Evolutionary conservation across 2,329 filamentous ascomycete species (phyloP).

Genomic region (Colletotrichum siamense): DNA sequence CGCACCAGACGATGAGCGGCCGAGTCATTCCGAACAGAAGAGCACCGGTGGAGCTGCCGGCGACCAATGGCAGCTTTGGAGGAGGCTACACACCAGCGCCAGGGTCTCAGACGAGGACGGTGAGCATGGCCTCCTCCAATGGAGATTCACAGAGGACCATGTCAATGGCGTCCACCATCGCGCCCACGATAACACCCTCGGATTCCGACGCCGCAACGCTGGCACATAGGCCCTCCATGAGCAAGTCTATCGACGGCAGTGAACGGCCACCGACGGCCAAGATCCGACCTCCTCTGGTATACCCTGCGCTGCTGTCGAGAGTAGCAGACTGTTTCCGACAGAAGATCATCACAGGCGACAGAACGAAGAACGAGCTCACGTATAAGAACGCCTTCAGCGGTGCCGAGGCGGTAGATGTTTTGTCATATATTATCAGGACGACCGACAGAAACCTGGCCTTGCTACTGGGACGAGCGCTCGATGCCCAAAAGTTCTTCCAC

Average conservation of each 20-base stretch:
- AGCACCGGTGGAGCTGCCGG: conserved; percentile 46
- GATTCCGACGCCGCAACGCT: conserved; percentile 55
- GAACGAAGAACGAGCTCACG: conserved; percentile 94
- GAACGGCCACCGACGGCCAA: conserved; percentile 64
- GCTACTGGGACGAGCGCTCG: conserved; percentile 86
- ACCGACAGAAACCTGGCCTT: conserved; percentile 94
- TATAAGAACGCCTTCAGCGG: conserved; percentile 98
- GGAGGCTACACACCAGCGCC: conserved; percentile 50
- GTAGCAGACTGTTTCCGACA: conserved; percentile 93
- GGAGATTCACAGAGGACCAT: conserved; percentile 67
- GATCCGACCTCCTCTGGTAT: conserved; percentile 83
- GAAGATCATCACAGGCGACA: conserved; percentile 83
- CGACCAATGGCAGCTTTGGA: conserved; percentile 41
- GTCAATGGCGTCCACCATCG: conserved; percentile 90
- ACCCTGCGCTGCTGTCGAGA: conserved; percentile 90
- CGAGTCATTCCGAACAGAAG: conserved; percentile 81
- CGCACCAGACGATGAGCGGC: conserved; percentile 93
- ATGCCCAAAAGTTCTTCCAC: conserved; percentile 99
- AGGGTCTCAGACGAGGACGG: conserved; percentile 62
- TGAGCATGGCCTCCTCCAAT: conserved; percentile 65
- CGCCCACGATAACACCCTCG: conserved; percentile 70
- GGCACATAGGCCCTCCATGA: conserved; percentile 62
- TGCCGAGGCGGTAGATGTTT: conserved; percentile 91
- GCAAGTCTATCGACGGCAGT: conserved; percentile 55
- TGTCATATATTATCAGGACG: conserved; percentile 96